Base-by-base conservation (phyloP, 1,284 basidiomycete genomes). In the Wolfiporia cocos region DNA sequence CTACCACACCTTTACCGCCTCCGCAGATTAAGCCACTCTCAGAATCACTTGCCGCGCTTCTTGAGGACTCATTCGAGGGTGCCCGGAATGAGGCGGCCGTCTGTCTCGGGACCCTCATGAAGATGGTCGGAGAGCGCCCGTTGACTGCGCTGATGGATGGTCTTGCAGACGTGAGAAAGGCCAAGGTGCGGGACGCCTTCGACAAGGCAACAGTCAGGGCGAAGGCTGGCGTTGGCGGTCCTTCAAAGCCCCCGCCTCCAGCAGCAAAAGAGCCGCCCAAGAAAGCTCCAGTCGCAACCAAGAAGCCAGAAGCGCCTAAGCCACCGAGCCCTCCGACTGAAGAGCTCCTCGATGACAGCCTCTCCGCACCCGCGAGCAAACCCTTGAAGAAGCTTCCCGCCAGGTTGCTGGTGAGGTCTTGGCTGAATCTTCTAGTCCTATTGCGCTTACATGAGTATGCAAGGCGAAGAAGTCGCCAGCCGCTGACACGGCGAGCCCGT, bases 81-180 rank as follows among this genome's bases (percentile, higher is more conserved):
- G 92, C 96, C 18, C 80, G 96, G 37, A 87, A 87, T 46, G 89
- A 94, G 44, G 91, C 93, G 14, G 93, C 93, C 0, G 75, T 78
- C 28, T 90, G 86, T 53, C 71, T 99, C 23, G 96, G 95, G 7
- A 88, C 85, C 0, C 68, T 99, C 51, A 95, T 96, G 90, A 97
- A 92, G 71, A 93, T 99, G 73, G 80, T 99, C 11, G 96, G 96
- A 19, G 95, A 99, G 62, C 74, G 96, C 21, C 84, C 89, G 10
- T 76, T 99, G 49, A 92, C 88, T 59, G 87, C 89, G 0, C 74
- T 90, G 26, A 78, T 98, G 69, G 95, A 98, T 49, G 70, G 76
- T 20, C 70, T 99, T 41, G 84, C 92, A 24, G 94, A 98, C 55
- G 74, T 97, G 29, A 77, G 94, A 51, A 95, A 93, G 65, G 76